Evolutionary conservation across 148 eudicot species (phyloP).

Genomic region (Selenicereus undatus): DNA sequence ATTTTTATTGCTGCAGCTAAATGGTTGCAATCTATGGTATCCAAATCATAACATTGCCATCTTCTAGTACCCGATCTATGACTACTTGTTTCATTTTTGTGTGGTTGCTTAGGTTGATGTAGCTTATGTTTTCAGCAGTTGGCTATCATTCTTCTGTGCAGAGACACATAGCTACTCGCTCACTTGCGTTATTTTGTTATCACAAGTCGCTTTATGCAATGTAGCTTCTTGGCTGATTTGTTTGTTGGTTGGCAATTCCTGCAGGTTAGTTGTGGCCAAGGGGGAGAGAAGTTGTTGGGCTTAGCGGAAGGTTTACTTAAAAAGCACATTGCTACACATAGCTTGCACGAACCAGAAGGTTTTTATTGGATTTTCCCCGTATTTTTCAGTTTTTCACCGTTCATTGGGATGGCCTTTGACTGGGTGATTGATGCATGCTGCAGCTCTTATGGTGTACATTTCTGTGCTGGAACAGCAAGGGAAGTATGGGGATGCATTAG

Average conservation of each 20-base stretch:
- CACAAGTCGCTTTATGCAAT: neutral
- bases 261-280: slow-evolving; percentile 69
- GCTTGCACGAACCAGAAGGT: slow-evolving; percentile 99
- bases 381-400: slow-evolving; percentile 3
- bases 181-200: neutral
- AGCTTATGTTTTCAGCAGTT: neutral
- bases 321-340: slow-evolving; percentile 75
- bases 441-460: slow-evolving; percentile 92
- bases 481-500: slow-evolving; percentile 78
- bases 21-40: neutral
- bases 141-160: neutral
- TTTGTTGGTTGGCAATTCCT: neutral
- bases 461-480: slow-evolving; percentile 85
- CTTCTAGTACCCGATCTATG: neutral
- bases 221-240: slow-evolving; percentile 3
- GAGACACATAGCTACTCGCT: neutral
- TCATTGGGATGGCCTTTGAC: slow-evolving; percentile 5
- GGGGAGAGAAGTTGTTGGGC: slow-evolving; percentile 58
- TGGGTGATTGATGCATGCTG: slow-evolving; percentile 28
- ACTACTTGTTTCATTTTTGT: neutral
- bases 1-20: neutral
- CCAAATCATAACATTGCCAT: neutral
- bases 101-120: neutral
- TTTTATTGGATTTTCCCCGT: slow-evolving; percentile 1
- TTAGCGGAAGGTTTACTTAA: slow-evolving; percentile 91